These are phyloP conservation scores for Phellinidium pouzarii DNA, from an alignment of 1,284 basidiomycete genomes.

Conservation along the genomic window DNA sequence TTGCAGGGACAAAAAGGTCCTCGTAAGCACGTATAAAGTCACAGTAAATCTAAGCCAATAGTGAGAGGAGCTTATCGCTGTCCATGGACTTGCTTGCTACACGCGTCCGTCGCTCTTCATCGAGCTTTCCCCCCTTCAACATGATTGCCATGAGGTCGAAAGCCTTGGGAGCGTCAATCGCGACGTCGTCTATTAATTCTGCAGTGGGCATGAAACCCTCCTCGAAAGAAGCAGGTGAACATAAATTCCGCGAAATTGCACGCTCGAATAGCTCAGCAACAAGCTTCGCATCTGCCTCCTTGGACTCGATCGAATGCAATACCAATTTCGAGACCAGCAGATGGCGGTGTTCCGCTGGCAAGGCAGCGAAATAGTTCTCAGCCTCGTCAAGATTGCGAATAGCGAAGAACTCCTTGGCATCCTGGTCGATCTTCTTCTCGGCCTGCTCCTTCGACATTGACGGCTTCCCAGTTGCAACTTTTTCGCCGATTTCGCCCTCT, in stretches of 20 bases:
- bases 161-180: conserved; percentile 85
- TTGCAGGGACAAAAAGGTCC: not conserved
- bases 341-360: conserved; percentile 59
- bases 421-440: conserved; percentile 74
- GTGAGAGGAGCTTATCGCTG: conserved; percentile 48
- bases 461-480: conserved; percentile 25
- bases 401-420: conserved; percentile 71
- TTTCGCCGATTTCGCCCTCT: conserved; percentile 30
- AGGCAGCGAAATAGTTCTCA: conserved; percentile 72
- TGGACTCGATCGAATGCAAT: conserved; percentile 68
- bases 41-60: conserved; percentile 43
- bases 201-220: conserved; percentile 62
- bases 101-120: conserved; percentile 49
- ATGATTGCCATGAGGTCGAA: conserved; percentile 71
- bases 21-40: conserved; percentile 5
- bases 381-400: conserved; percentile 81
- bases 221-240: conserved; percentile 53
- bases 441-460: conserved; percentile 69
- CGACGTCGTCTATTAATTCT: conserved; percentile 79
- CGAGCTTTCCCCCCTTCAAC: conserved; percentile 61
- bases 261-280: conserved; percentile 64
- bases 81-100: conserved; percentile 56
- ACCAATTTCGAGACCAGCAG: conserved; percentile 71
- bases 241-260: conserved; percentile 48
- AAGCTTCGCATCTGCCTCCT: conserved; percentile 77